These are phyloP conservation scores for Prosopis cineraria DNA, from an alignment of 306 rosid species.

Conservation along the genomic window DNA sequence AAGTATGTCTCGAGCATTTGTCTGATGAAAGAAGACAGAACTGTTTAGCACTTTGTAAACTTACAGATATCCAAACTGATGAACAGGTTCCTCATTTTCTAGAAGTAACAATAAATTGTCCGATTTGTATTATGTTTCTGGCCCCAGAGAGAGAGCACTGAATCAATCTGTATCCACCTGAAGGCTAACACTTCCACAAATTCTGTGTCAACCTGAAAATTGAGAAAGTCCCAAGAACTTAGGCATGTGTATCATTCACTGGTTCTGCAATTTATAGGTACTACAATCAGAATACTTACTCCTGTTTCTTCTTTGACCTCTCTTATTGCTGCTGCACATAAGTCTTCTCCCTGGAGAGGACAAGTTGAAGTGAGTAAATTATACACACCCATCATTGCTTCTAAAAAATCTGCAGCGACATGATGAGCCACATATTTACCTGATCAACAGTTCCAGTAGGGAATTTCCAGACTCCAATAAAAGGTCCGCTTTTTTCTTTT, in stretches of 20 bases:
- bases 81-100: not conserved
- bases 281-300: conserved; percentile 44
- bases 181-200: conserved; percentile 73
- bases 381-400: not conserved
- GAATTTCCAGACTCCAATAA: conserved; percentile 69
- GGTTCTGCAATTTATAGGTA: not conserved
- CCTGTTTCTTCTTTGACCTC: conserved; percentile 92
- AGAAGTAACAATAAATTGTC: conserved; percentile 4
- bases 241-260: not conserved
- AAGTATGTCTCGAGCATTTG: conserved; percentile 60
- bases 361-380: conserved; percentile 25
- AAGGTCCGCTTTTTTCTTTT: conserved; percentile 63
- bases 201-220: conserved; percentile 71
- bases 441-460: conserved; percentile 82
- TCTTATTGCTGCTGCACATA: conserved; percentile 66
- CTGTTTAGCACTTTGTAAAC: not conserved
- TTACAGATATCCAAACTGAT: not conserved
- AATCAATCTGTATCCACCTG: conserved; percentile 65
- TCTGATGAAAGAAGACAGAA: conserved; percentile 39
- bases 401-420: not conserved
- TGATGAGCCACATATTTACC: conserved; percentile 41
- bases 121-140: too few species aligned
- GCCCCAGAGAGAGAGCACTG: too few species aligned
- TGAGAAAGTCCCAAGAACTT: conserved; percentile 26
- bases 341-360: conserved; percentile 69